A percentile compares a stretch with the other conserved stretches of the same genome.
Evolutionary conservation across 805 yeast species (phyloP).

Genomic region (Yamadazyma paraphyllophila): DNA sequence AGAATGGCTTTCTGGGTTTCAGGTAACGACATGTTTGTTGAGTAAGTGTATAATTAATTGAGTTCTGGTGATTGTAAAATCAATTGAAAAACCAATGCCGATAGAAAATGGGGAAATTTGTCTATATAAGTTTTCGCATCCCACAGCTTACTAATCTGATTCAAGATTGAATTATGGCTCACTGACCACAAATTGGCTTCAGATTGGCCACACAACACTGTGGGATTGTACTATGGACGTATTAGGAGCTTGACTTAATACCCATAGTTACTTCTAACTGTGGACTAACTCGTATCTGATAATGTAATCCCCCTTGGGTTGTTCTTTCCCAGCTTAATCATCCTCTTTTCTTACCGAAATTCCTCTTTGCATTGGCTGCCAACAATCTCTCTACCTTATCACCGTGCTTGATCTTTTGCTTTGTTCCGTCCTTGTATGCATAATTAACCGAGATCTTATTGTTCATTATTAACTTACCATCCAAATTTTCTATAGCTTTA

Average conservation of each 20-base stretch:
- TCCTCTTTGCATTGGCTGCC: slow-evolving; percentile 59
- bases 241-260: too few relatives aligned
- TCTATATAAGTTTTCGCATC: too few relatives aligned
- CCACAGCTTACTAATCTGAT: background rate
- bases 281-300: too few relatives aligned
- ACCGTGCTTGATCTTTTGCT: slow-evolving; percentile 64
- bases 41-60: background rate
- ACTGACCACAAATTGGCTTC: too few relatives aligned
- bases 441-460: slow-evolving; percentile 59
- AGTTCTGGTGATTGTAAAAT: too few relatives aligned
- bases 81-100: too few relatives aligned
- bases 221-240: too few relatives aligned
- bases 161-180: background rate
- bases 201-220: too few relatives aligned
- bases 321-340: too few relatives aligned
- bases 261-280: too few relatives aligned
- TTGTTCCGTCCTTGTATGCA: slow-evolving; percentile 59
- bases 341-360: slow-evolving; percentile 14
- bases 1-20: slow-evolving; percentile 54
- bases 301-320: too few relatives aligned
- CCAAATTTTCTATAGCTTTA: slow-evolving; percentile 63
- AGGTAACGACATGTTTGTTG: slow-evolving; percentile 37
- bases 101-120: too few relatives aligned
- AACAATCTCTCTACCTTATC: slow-evolving; percentile 70
- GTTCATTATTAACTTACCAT: slow-evolving; percentile 69